Conservation (phyloP, 768 basidiomycete genomes). For the Punctularia strigosozonata region DNA sequence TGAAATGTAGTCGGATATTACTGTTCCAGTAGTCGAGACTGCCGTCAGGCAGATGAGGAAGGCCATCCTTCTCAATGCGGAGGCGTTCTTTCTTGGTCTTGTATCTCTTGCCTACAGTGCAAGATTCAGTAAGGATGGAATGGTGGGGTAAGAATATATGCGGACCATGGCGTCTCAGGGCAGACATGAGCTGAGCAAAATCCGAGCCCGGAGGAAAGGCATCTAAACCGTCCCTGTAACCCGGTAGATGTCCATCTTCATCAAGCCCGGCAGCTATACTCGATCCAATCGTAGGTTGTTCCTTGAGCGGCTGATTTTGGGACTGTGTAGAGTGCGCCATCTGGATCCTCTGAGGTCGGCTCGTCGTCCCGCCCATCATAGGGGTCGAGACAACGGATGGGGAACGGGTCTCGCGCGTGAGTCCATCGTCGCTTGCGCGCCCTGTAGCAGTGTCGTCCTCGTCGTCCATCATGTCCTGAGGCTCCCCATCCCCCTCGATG, state of each 20-base stretch:
- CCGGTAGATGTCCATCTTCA: conserved; percentile 61
- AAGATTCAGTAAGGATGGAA: background rate
- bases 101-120: conserved; percentile 52
- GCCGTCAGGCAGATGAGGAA: conserved; percentile 61
- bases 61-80: conserved; percentile 67
- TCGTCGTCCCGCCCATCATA: no score
- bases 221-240: conserved; percentile 65
- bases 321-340: no score
- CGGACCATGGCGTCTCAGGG: conserved; percentile 64
- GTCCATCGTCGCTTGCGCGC: conserved; percentile 7
- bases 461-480: conserved; percentile 19
- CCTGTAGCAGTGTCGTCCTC: conserved; percentile 29
- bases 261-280: no score
- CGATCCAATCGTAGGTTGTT: conserved; percentile 26
- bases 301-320: conserved; percentile 24
- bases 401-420: conserved; percentile 14
- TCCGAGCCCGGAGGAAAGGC: conserved; percentile 61
- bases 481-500: conserved; percentile 35
- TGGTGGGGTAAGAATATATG: background rate
- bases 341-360: no score
- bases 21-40: conserved; percentile 67
- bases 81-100: conserved; percentile 73
- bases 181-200: conserved; percentile 62
- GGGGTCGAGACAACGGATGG: conserved; percentile 12
- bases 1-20: conserved; percentile 20